Conservation (phyloP, 176 grass and related monocot genomes). For the Zoysia pacifica region DNA sequence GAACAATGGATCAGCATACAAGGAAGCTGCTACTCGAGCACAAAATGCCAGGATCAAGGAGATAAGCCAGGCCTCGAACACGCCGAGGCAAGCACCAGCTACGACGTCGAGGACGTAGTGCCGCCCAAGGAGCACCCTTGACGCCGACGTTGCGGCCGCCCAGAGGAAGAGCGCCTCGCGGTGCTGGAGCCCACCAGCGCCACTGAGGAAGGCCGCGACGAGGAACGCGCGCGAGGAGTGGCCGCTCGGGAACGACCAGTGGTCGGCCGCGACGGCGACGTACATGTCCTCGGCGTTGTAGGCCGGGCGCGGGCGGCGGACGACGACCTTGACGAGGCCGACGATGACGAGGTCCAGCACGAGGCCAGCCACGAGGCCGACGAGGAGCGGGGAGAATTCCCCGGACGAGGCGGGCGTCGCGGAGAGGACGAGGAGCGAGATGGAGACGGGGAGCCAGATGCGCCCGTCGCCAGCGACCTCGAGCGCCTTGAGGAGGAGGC, state of each 20-base stretch:
- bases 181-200: conserved; percentile 12
- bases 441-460: conserved; percentile 79
- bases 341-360: conserved; percentile 75
- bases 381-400: conserved; percentile 40
- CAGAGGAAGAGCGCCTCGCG: conserved; percentile 60
- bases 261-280: conserved; percentile 67
- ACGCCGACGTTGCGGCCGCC: conserved; percentile 69
- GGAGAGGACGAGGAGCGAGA: conserved; percentile 64
- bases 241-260: conserved; percentile 90
- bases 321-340: conserved; percentile 67
- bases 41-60: conserved; percentile 37
- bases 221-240: conserved; percentile 92
- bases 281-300: conserved; percentile 89
- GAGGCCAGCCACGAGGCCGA: conserved; percentile 57
- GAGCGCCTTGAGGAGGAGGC: conserved; percentile 80
- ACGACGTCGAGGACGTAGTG: conserved; percentile 84
- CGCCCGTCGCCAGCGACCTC: conserved; percentile 85
- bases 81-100: conserved; percentile 69
- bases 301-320: conserved; percentile 77
- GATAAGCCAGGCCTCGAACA: conserved; percentile 73
- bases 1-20: conserved; percentile 33
- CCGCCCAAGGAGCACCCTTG: conserved; percentile 80
- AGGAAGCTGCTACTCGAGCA: conserved; percentile 36
- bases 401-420: conserved; percentile 42
- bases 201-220: conserved; percentile 57